Percentiles rank a stretch among this genome's conserved stretches.
These are phyloP conservation scores for Steccherinum ochraceum DNA, from an alignment of 768 basidiomycete genomes.

Conservation along the genomic window DNA sequence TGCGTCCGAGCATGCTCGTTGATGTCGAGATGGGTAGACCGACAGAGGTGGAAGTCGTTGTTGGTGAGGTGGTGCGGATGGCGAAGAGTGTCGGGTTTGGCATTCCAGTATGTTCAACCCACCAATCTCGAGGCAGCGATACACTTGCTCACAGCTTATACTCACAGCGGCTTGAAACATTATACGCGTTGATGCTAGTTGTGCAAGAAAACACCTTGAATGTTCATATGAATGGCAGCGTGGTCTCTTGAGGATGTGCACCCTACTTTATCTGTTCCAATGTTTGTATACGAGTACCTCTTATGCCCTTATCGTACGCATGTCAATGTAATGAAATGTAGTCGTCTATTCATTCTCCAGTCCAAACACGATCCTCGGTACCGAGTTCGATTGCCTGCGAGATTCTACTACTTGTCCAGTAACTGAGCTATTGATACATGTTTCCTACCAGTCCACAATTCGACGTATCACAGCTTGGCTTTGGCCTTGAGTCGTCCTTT, in stretches of 20 bases:
- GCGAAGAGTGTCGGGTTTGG: slow-evolving; percentile 37
- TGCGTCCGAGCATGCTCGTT: slow-evolving; percentile 58
- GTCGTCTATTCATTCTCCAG: too few relatives aligned
- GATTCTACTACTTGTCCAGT: too few relatives aligned
- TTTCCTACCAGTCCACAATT: slow-evolving; percentile 1
- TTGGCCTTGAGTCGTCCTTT: neutral
- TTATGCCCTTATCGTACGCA: too few relatives aligned
- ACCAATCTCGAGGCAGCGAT: neutral
- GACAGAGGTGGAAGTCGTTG: slow-evolving; percentile 61
- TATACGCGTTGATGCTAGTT: slow-evolving; percentile 55
- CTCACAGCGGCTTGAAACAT: slow-evolving; percentile 52
- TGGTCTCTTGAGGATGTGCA: too few relatives aligned
- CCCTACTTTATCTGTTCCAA: too few relatives aligned
- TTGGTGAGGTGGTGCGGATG: slow-evolving; percentile 55
- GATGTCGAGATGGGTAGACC: slow-evolving; percentile 49
- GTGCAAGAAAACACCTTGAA: slow-evolving; percentile 50
- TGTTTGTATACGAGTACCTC: too few relatives aligned
- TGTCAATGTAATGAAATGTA: too few relatives aligned
- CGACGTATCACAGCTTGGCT: slow-evolving; percentile 4
- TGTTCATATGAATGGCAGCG: neutral
- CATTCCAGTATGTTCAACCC: slow-evolving; percentile 45
- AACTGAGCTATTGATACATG: too few relatives aligned
- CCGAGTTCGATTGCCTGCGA: too few relatives aligned
- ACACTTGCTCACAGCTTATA: too few relatives aligned
- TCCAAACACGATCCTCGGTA: too few relatives aligned